phyloP scores from a whole-genome alignment of 2,329 filamentous ascomycete genomes.

The Intubia oerlemansii region DNA sequence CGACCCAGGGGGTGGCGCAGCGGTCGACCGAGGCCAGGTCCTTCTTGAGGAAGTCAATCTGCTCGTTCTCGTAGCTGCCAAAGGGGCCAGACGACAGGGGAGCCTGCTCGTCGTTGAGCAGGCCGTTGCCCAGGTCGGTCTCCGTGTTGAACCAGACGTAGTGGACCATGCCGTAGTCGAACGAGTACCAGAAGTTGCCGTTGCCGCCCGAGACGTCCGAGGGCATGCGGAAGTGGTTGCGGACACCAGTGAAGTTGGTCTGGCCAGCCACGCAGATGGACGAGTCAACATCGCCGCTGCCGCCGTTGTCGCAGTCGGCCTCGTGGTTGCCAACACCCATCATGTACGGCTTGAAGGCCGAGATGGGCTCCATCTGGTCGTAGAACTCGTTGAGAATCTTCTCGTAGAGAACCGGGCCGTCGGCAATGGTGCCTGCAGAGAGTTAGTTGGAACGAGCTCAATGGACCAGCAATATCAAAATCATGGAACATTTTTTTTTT shows the following conservation, averaged over 20 bases:
- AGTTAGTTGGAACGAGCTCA: no score
- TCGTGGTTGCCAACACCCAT: slow-evolving; percentile 24
- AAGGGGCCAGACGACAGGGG: slow-evolving; percentile 1
- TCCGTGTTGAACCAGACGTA: slow-evolving; percentile 4
- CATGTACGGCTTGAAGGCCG: slow-evolving; percentile 24
- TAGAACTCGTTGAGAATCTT: slow-evolving; percentile 29
- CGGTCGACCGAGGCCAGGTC: slow-evolving; percentile 23
- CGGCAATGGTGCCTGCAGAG: slow-evolving; percentile 11
- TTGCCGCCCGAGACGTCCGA: not conserved
- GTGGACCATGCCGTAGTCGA: not conserved
- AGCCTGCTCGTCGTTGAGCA: slow-evolving; percentile 3
- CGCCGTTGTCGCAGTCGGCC: slow-evolving; percentile 24
- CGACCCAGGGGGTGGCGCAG: slow-evolving; percentile 25
- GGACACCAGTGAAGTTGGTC: not conserved
- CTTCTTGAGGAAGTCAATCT: slow-evolving; percentile 17
- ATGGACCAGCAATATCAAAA: not conserved
- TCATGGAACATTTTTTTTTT: no score
- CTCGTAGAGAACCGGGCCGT: slow-evolving; percentile 25
- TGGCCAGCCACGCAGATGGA: not conserved
- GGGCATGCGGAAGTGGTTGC: slow-evolving; percentile 1
- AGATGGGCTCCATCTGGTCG: slow-evolving; percentile 21
- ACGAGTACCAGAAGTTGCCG: slow-evolving; percentile 6
- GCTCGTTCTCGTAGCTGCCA: slow-evolving; percentile 1
- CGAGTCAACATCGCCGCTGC: slow-evolving; percentile 14
- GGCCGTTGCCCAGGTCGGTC: slow-evolving; percentile 7